phyloP scores from a whole-genome alignment of 441 rosid genomes.

The Adansonia grandidieri region DNA sequence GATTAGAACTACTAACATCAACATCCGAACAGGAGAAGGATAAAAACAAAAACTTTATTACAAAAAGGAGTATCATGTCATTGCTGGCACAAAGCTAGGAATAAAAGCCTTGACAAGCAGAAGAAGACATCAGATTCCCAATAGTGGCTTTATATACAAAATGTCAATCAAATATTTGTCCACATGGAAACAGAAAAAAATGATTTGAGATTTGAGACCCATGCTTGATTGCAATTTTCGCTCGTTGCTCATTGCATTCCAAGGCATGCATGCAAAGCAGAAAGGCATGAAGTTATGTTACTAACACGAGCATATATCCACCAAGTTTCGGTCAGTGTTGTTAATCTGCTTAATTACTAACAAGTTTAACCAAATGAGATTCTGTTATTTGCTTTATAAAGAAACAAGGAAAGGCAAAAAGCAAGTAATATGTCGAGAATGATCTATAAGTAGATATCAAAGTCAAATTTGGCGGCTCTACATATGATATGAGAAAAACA shows the following conservation, averaged over 20 bases:
- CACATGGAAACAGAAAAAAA: neutral
- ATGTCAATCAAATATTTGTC: conserved; percentile 5
- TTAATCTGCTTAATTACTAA: neutral
- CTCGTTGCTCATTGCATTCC: neutral
- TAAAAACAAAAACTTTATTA: conserved; percentile 8
- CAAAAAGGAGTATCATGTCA: neutral
- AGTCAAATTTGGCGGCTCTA: neutral
- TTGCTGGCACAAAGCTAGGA: neutral
- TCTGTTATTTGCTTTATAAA: neutral
- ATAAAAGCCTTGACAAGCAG: conserved; percentile 16
- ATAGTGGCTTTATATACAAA: neutral
- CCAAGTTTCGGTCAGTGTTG: neutral
- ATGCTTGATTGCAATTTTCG: neutral
- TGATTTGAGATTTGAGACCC: neutral
- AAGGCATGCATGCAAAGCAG: neutral
- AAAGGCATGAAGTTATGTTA: neutral
- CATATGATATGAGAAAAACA: neutral
- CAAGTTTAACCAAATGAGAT: neutral
- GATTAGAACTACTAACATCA: conserved; percentile 19
- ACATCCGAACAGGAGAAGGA: conserved; percentile 7
- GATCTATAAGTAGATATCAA: neutral
- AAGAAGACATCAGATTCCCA: conserved; percentile 14
- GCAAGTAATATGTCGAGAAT: neutral
- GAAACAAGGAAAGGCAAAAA: neutral
- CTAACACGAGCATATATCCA: neutral